These are phyloP conservation scores for Leucocoprinus birnbaumii DNA, from an alignment of 768 basidiomycete genomes.

Conservation along the genomic window DNA sequence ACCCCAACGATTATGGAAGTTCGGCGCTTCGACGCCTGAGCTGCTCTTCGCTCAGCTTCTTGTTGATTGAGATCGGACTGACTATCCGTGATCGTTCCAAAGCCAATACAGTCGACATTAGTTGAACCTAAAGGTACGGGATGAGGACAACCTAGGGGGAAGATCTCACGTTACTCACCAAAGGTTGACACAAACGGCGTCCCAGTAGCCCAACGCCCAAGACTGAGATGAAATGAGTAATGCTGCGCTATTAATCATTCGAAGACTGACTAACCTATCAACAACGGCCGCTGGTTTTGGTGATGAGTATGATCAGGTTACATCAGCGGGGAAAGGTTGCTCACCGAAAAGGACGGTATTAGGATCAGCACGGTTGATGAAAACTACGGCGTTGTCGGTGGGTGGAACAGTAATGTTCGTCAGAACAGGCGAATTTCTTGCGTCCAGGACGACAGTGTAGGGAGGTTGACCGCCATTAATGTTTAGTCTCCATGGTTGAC, in stretches of 20 bases:
- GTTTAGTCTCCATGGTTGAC: constrained; percentile 43
- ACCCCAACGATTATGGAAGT: constrained; percentile 27
- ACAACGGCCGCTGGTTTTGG: constrained; percentile 30
- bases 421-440: constrained; percentile 32
- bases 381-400: constrained; percentile 36
- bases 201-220: constrained; percentile 36
- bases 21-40: constrained; percentile 11
- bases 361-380: constrained; percentile 38
- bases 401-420: constrained; percentile 38
- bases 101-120: constrained; percentile 26
- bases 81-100: constrained; percentile 22
- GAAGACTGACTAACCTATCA: constrained; percentile 37
- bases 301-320: constrained; percentile 5
- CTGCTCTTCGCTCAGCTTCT: constrained; percentile 10
- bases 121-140: constrained; percentile 20
- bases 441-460: constrained; percentile 38
- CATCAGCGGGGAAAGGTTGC: constrained; percentile 13
- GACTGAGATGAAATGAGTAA: constrained; percentile 22
- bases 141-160: not conserved
- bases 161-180: constrained; percentile 16
- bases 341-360: constrained; percentile 36
- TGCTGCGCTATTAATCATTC: not conserved
- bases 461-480: constrained; percentile 43
- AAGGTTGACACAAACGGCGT: constrained; percentile 26
- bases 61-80: constrained; percentile 13